These are phyloP conservation scores for Athelia psychrophila DNA, from an alignment of 1,284 basidiomycete species.

Conservation along the genomic window DNA sequence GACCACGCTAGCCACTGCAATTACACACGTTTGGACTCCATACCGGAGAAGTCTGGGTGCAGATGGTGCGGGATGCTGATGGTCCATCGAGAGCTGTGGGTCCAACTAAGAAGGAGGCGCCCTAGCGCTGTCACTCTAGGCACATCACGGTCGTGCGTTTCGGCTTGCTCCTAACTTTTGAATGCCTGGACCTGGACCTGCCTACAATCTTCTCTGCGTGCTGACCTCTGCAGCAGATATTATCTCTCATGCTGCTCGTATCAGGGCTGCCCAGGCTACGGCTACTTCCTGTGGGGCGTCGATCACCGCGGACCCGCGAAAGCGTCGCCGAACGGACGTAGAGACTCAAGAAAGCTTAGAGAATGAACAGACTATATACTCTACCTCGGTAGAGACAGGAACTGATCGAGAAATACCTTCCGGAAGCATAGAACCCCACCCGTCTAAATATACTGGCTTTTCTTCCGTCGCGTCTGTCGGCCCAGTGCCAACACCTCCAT, in stretches of 20 bases:
- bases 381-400: neutral
- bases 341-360: neutral
- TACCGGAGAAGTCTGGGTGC: slow-evolving; percentile 26
- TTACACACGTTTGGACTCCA: slow-evolving; percentile 22
- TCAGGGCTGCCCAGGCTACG: slow-evolving; percentile 48
- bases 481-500: too few relatives aligned
- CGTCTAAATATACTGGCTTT: too few relatives aligned
- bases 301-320: neutral
- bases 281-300: slow-evolving; percentile 11
- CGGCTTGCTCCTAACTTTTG: too few relatives aligned
- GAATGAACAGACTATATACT: neutral
- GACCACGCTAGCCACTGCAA: neutral
- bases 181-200: slow-evolving; percentile 63
- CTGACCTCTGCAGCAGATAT: slow-evolving; percentile 57
- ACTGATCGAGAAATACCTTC: too few relatives aligned
- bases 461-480: too few relatives aligned
- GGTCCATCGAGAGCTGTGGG: neutral
- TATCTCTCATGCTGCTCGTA: slow-evolving; percentile 55
- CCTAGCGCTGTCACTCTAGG: too few relatives aligned
- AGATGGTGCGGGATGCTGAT: neutral
- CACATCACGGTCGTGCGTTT: too few relatives aligned
- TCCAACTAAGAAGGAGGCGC: slow-evolving; percentile 28
- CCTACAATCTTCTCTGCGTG: slow-evolving; percentile 70
- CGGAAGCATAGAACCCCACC: too few relatives aligned
- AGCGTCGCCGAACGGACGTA: slow-evolving; percentile 2